Evolutionary conservation across 2,329 filamentous ascomycete genomes (phyloP).

Genomic region (Lachnum nothofagi): DNA sequence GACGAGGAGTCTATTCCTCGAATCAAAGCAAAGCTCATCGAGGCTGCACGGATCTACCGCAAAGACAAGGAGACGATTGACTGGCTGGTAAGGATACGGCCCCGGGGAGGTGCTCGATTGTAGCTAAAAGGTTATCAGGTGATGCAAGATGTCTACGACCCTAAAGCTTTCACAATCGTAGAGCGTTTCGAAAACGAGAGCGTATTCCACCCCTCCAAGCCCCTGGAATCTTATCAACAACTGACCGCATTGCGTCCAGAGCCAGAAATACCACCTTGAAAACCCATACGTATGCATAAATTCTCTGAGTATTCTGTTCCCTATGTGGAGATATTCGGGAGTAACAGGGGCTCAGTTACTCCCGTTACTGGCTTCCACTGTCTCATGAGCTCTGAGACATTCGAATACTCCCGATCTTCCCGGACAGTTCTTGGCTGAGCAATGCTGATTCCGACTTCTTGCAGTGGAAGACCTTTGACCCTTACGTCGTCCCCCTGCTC

Average conservation of each 20-base stretch:
- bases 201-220: slow-evolving; percentile 33
- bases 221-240: slow-evolving; percentile 12
- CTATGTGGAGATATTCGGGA: no score
- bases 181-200: slow-evolving; percentile 66
- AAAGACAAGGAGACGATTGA: slow-evolving; percentile 64
- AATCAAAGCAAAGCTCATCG: slow-evolving; percentile 66
- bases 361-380: no score
- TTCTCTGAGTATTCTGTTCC: no score
- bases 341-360: no score
- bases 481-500: slow-evolving; percentile 64
- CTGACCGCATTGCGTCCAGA: slow-evolving; percentile 31
- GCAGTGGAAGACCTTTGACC: slow-evolving; percentile 65
- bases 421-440: no score
- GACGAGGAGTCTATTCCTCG: slow-evolving; percentile 60
- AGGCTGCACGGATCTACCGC: slow-evolving; percentile 68
- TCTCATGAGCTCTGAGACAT: no score
- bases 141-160: slow-evolving; percentile 68
- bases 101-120: no score
- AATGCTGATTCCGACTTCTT: no score
- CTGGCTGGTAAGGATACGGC: slow-evolving; percentile 51
- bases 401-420: no score
- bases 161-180: slow-evolving; percentile 67
- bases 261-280: slow-evolving; percentile 58
- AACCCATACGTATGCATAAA: no score
- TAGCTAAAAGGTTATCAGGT: slow-evolving; percentile 36